Evolutionary conservation across 2,329 filamentous ascomycete species (phyloP).

Genomic region (Pyrenophora graminea): DNA sequence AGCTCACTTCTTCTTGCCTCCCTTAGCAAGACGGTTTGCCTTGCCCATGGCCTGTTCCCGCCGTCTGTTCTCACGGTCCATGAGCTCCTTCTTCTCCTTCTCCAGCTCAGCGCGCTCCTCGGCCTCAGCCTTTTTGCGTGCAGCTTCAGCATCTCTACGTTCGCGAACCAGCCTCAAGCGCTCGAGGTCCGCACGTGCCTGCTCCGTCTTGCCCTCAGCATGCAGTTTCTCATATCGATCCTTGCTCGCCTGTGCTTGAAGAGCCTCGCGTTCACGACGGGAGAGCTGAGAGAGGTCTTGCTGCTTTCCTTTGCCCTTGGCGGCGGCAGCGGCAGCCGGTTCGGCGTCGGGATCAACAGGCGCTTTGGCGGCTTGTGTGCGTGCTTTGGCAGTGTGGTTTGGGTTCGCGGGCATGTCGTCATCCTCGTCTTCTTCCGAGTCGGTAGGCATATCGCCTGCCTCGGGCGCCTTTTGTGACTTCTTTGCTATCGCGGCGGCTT

Average conservation of each 20-base stretch:
- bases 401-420: constrained; percentile 82
- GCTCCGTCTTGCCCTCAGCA: constrained; percentile 93
- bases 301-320: constrained; percentile 62
- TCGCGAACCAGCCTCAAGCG: constrained; percentile 80
- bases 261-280: constrained; percentile 72
- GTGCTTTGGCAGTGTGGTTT: constrained; percentile 73
- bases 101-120: constrained; percentile 58
- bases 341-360: constrained; percentile 50
- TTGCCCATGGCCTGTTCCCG: constrained; percentile 51
- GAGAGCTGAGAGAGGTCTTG: constrained; percentile 61
- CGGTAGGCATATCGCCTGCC: constrained; percentile 83
- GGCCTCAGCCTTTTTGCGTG: constrained; percentile 72
- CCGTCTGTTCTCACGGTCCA: constrained; percentile 54
- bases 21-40: constrained; percentile 50
- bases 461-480: constrained; percentile 73
- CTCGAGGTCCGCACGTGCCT: constrained; percentile 87
- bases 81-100: constrained; percentile 59
- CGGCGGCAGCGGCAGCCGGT: constrained; percentile 57
- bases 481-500: constrained; percentile 82
- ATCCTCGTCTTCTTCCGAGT: constrained; percentile 65
- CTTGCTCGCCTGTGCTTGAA: constrained; percentile 85
- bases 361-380: constrained; percentile 67
- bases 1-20: constrained; percentile 46
- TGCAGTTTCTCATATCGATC: constrained; percentile 91
- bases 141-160: constrained; percentile 82